Evolutionary conservation across 306 rosid species (phyloP).

Genomic region (Medicago truncatula): MtrunA17r5.0-ANR NC_053049.1:34845001-34845500

Average conservation of each 20-base stretch:
- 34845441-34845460: slow-evolving; percentile 41
- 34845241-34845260: slow-evolving; percentile 35
- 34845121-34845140: slow-evolving; percentile 38
- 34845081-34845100: slow-evolving; percentile 58
- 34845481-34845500: slow-evolving; percentile 43
- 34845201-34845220: slow-evolving; percentile 39
- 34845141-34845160: slow-evolving; percentile 42
- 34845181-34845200: slow-evolving; percentile 44
- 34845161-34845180: slow-evolving; percentile 37
- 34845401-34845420: slow-evolving; percentile 45
- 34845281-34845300: slow-evolving; percentile 40
- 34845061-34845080: slow-evolving; percentile 72
- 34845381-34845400: slow-evolving; percentile 56
- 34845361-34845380: slow-evolving; percentile 38
- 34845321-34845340: slow-evolving; percentile 55
- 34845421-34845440: slow-evolving; percentile 49
- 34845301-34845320: slow-evolving; percentile 48
- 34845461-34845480: slow-evolving; percentile 24
- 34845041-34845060: slow-evolving; percentile 62
- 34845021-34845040: background rate
- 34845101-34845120: slow-evolving; percentile 33
- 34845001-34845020: slow-evolving; percentile 16
- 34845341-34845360: slow-evolving; percentile 47
- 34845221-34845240: slow-evolving; percentile 34
- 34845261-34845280: slow-evolving; percentile 42